Evolutionary conservation across 257 asterid genomes (phyloP).

Genomic region (Hygrophila difformis): DNA sequence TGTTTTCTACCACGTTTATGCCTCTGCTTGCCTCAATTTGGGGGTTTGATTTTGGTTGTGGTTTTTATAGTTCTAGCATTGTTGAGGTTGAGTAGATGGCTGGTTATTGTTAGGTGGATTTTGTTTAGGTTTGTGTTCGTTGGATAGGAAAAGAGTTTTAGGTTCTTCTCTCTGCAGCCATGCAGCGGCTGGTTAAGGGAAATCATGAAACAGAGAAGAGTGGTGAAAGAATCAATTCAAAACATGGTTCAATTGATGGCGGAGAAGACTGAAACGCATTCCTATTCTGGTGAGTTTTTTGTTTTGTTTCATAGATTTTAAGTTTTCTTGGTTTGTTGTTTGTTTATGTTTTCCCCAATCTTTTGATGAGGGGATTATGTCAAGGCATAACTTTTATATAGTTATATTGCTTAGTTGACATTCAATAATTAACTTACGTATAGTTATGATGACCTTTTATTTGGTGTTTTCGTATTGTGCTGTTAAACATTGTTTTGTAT

Average conservation of each 20-base stretch:
- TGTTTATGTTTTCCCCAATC: not conserved
- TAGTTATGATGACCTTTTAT: conserved; percentile 1
- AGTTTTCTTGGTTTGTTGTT: not conserved
- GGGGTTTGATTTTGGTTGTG: too few species aligned
- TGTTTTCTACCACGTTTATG: too few species aligned
- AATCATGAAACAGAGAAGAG: conserved; percentile 39
- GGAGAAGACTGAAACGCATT: conserved; percentile 28
- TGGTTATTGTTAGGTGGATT: too few species aligned
- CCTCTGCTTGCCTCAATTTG: too few species aligned
- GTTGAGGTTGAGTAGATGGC: too few species aligned
- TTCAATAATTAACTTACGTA: too few species aligned
- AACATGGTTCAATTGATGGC: conserved; percentile 25
- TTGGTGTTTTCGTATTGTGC: not conserved
- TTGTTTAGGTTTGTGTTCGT: conserved; percentile 50
- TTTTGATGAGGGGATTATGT: not conserved
- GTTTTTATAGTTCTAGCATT: too few species aligned
- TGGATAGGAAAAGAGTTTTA: conserved; percentile 79
- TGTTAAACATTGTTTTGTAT: not conserved
- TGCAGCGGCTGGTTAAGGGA: conserved; percentile 55
- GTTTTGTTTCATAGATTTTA: conserved; percentile 1
- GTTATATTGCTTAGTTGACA: too few species aligned
- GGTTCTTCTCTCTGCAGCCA: conserved; percentile 54
- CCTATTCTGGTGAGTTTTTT: conserved; percentile 42
- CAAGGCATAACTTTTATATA: too few species aligned
- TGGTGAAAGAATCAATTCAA: conserved; percentile 22